phyloP scores from a whole-genome alignment of 2,329 filamentous ascomycete genomes.

The Lasiodiplodia theobromae region DNA sequence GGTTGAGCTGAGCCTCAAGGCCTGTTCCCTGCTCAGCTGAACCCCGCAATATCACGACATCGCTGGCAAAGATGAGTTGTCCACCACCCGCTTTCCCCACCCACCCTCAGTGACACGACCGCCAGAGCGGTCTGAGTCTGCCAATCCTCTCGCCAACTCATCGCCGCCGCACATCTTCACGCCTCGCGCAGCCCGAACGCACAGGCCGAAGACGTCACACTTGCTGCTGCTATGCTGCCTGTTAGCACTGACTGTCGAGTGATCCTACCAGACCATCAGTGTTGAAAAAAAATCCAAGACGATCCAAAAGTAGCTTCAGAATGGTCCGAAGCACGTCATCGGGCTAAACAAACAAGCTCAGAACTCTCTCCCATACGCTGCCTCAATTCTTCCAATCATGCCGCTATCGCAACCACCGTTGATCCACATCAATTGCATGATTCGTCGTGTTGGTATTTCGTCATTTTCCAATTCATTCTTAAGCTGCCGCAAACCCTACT shows the following conservation, averaged over 20 bases:
- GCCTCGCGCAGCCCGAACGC: neutral
- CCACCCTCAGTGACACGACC: conserved; percentile 3
- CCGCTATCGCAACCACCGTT: neutral
- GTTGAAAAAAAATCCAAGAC: conserved; percentile 58
- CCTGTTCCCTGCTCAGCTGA: conserved; percentile 6
- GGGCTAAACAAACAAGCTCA: neutral
- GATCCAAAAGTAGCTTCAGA: conserved; percentile 62
- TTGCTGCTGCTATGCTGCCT: neutral
- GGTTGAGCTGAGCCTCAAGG: neutral
- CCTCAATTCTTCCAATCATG: neutral
- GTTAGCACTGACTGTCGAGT: neutral
- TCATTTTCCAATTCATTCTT: neutral
- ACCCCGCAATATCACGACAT: conserved; percentile 27
- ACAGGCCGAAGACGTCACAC: neutral
- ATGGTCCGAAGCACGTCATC: conserved; percentile 46
- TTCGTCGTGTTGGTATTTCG: neutral
- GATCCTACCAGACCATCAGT: conserved; percentile 54
- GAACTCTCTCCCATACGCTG: neutral
- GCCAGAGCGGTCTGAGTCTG: neutral
- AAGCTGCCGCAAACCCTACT: neutral
- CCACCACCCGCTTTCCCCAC: neutral
- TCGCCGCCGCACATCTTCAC: conserved; percentile 32
- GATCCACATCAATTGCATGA: neutral
- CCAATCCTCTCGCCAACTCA: conserved; percentile 15
- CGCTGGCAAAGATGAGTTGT: conserved; percentile 12